These are phyloP conservation scores for Ogataea zsoltii DNA, from an alignment of 805 yeast genomes.

Conservation along the genomic window DNA sequence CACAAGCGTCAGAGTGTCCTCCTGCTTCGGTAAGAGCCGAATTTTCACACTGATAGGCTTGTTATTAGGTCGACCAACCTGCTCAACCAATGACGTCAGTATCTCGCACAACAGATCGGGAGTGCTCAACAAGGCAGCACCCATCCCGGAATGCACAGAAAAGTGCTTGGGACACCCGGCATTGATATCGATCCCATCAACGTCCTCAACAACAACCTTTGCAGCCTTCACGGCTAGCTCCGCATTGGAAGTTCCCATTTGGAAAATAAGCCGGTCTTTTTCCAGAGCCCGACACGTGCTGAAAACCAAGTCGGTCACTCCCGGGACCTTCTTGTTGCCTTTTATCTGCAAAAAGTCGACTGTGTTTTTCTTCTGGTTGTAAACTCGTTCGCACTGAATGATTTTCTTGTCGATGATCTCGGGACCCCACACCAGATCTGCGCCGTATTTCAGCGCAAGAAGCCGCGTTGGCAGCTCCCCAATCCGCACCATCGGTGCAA, in stretches of 20 bases:
- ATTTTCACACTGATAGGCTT: constrained; percentile 93
- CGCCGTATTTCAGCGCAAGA: constrained; percentile 78
- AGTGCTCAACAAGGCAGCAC: constrained; percentile 83
- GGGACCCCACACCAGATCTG: constrained; percentile 96
- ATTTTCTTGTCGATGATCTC: constrained; percentile 89
- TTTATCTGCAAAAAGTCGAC: constrained; percentile 54
- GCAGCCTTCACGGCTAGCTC: constrained; percentile 90
- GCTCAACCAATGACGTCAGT: constrained; percentile 62
- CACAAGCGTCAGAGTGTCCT: constrained; percentile 62
- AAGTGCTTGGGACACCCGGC: constrained; percentile 98
- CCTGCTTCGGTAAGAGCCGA: constrained; percentile 65
- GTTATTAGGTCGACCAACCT: constrained; percentile 74
- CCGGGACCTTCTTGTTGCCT: constrained; percentile 44
- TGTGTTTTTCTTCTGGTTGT: constrained; percentile 57
- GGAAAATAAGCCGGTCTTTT: constrained; percentile 72
- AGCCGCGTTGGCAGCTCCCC: constrained; percentile 93
- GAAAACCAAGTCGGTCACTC: constrained; percentile 56
- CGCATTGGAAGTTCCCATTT: constrained; percentile 85
- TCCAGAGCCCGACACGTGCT: constrained; percentile 70
- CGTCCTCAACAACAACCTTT: constrained; percentile 74
- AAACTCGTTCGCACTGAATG: constrained; percentile 63
- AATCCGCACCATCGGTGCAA: constrained; percentile 97
- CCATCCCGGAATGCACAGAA: constrained; percentile 95
- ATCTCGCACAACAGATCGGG: constrained; percentile 80
- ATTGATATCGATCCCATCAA: constrained; percentile 89